phyloP scores from a whole-genome alignment of 1,139 yeast species.

The Tardiomyces digboiensis region DNA sequence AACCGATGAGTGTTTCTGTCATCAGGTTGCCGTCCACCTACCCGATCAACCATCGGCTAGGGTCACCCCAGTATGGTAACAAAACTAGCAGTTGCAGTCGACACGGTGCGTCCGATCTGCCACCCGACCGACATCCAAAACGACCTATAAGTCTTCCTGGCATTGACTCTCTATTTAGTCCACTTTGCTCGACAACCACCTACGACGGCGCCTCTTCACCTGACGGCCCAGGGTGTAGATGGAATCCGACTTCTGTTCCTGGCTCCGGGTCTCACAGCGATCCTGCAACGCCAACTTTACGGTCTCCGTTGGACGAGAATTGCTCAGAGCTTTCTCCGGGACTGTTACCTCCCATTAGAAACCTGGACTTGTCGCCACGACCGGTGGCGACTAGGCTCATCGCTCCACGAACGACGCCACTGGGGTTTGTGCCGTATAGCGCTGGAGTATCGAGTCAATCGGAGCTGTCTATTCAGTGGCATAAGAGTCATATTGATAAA shows the following conservation, averaged over 20 bases:
- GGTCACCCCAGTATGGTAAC: background rate
- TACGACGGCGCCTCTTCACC: background rate
- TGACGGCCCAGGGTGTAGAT: background rate
- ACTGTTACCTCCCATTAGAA: background rate
- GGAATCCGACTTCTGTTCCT: no score
- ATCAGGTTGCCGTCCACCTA: background rate
- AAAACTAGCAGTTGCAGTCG: background rate
- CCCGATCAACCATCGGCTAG: background rate
- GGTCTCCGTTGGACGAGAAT: no score
- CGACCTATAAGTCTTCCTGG: background rate
- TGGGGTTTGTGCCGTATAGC: no score
- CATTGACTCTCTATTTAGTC: background rate
- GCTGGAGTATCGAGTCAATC: no score
- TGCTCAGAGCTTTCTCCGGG: no score
- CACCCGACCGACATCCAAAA: background rate
- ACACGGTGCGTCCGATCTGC: background rate
- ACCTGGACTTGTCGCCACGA: background rate
- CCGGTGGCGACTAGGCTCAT: no score
- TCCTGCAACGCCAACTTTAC: no score
- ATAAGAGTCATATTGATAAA: no score
- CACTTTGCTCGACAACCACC: background rate
- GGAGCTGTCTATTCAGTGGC: no score
- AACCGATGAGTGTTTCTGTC: background rate
- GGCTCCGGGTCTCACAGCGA: no score
- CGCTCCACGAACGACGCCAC: no score